Percentiles rank a stretch among this genome's conserved stretches.
Conservation (phyloP, 176 grass and related monocot species). For the Rhynchospora tenuis region DNA sequence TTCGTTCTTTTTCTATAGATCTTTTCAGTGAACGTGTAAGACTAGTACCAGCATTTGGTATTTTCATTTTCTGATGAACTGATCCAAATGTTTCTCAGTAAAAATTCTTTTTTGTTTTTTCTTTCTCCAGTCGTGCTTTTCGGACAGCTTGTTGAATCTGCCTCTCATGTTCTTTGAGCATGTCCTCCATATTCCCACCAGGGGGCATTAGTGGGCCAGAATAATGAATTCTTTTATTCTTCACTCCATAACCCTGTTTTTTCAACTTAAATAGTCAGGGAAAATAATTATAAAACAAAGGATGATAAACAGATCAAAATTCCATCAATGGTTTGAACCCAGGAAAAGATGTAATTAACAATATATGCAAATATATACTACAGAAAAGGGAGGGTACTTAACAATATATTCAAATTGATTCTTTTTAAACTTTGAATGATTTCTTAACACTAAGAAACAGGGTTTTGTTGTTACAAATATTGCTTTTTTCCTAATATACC, state of each 20-base stretch:
- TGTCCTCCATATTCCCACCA: conserved; percentile 53
- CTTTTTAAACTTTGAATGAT: background rate
- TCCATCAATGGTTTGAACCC: background rate
- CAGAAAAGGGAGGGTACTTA: background rate
- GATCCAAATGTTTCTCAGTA: conserved; percentile 13
- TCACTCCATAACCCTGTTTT: conserved; percentile 34
- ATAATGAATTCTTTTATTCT: conserved; percentile 42
- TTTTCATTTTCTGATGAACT: conserved; percentile 17
- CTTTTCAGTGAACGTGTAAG: conserved; percentile 10
- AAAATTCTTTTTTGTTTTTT: conserved; percentile 34
- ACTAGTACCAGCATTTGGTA: conserved; percentile 6
- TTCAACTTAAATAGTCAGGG: background rate
- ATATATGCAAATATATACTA: background rate
- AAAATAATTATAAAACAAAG: background rate
- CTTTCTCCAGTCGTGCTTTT: conserved; percentile 53
- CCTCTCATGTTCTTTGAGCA: conserved; percentile 69
- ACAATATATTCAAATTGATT: background rate
- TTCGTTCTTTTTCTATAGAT: background rate
- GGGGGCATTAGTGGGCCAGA: conserved; percentile 52
- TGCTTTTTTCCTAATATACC: no score
- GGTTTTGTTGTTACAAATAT: background rate
- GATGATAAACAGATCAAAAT: background rate
- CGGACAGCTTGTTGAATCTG: conserved; percentile 73
- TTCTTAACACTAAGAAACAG: background rate
- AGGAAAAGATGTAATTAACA: background rate